These are phyloP conservation scores for Heliamphora pulchella DNA, from an alignment of 179 eudicot genomes.

Conservation along the genomic window DNA sequence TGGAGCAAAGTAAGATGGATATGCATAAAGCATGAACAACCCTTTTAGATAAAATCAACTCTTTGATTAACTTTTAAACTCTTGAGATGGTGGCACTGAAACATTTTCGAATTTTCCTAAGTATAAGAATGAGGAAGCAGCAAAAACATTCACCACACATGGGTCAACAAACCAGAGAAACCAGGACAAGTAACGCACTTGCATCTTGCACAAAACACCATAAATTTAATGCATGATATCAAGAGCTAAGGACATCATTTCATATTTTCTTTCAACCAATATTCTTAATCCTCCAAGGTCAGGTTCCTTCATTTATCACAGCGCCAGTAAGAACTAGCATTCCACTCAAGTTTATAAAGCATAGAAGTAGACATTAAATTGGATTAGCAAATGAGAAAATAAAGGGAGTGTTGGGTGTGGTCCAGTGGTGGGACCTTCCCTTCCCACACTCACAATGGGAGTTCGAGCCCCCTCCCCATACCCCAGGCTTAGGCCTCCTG, in stretches of 20 bases:
- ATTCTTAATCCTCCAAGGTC: not conserved
- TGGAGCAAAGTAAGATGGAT: not conserved
- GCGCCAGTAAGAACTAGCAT: not conserved
- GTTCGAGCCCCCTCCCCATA: too few relatives aligned
- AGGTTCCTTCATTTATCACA: not conserved
- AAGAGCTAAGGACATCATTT: not conserved
- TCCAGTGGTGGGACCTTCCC: too few relatives aligned
- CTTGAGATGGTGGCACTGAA: not conserved
- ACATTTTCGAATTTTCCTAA: not conserved
- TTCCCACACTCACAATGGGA: too few relatives aligned
- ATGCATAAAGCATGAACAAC: not conserved
- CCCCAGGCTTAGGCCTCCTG: too few relatives aligned
- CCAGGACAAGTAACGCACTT: not conserved
- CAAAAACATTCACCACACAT: not conserved
- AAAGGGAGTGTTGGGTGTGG: too few relatives aligned
- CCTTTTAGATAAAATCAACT: not conserved
- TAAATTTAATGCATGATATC: not conserved
- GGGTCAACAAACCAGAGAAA: not conserved
- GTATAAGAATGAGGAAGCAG: not conserved
- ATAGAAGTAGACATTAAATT: not conserved
- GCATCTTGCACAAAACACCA: not conserved
- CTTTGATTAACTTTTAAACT: not conserved
- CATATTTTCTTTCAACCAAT: constrained; percentile 6
- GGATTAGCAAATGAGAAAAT: not conserved
- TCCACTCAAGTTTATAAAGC: not conserved